phyloP scores from a whole-genome alignment of 2,329 filamentous ascomycete species.

The Neoascochyta sp. region DNA sequence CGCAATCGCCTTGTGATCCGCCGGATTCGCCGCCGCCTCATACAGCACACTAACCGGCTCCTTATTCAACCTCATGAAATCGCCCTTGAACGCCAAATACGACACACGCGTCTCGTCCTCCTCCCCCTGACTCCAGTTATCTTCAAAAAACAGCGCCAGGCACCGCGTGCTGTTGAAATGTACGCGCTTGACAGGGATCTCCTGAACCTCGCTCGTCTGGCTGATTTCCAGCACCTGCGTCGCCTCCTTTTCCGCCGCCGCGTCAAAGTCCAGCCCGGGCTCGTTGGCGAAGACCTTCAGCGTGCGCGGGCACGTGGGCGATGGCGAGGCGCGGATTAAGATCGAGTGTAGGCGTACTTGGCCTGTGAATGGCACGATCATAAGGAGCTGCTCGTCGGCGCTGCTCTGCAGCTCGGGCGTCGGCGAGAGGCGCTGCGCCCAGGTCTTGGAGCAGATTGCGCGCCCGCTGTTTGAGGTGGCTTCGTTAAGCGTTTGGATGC shows the following conservation, averaged over 20 bases:
- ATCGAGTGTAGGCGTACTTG: conserved; percentile 91
- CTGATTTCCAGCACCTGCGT: conserved; percentile 75
- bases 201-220: conserved; percentile 77
- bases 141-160: conserved; percentile 81
- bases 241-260: conserved; percentile 64
- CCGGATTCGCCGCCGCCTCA: conserved; percentile 88
- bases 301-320: conserved; percentile 69
- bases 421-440: conserved; percentile 70
- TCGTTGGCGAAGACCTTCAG: conserved; percentile 87
- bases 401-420: conserved; percentile 79
- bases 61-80: conserved; percentile 82
- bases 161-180: conserved; percentile 82
- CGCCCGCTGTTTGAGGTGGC: conserved; percentile 63
- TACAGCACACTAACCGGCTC: conserved; percentile 86
- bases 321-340: conserved; percentile 73
- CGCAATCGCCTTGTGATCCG: conserved; percentile 64
- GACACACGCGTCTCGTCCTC: conserved; percentile 74
- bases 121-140: conserved; percentile 76
- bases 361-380: conserved; percentile 88
- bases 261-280: conserved; percentile 68
- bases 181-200: conserved; percentile 82
- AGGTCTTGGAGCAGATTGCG: conserved; percentile 82
- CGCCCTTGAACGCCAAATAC: conserved; percentile 90
- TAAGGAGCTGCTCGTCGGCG: conserved; percentile 88
- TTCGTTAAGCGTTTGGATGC: conserved; percentile 83